phyloP scores from a whole-genome alignment of 768 basidiomycete species.

The Grammothele lineata region DNA sequence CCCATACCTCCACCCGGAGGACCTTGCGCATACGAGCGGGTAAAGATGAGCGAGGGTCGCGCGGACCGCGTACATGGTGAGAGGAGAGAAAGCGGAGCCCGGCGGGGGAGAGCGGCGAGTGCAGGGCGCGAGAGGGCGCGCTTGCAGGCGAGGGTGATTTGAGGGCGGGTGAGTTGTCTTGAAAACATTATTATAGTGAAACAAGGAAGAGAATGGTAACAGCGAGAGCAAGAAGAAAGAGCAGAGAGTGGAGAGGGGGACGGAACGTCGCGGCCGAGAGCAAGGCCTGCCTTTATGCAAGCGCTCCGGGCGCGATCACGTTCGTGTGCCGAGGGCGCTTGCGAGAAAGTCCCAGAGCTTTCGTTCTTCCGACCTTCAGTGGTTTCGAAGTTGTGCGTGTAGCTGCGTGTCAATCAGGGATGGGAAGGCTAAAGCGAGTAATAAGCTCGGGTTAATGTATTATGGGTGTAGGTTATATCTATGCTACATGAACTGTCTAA shows the following conservation, averaged over 20 bases:
- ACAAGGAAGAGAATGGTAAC: background rate
- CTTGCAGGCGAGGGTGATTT: background rate
- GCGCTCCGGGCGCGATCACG: constrained; percentile 9
- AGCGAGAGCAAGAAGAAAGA: background rate
- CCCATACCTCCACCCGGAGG: constrained; percentile 38
- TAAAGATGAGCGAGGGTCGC: background rate
- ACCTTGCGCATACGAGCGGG: constrained; percentile 44
- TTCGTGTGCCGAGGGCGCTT: background rate
- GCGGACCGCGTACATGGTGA: constrained; percentile 3
- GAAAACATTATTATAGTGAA: constrained; percentile 11
- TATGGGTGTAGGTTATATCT: no score
- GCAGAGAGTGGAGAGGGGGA: background rate
- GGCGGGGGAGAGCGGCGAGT: constrained; percentile 9
- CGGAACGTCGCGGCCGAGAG: background rate
- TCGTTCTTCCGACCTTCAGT: no score
- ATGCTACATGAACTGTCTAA: no score
- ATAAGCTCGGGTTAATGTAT: no score
- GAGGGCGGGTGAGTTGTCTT: constrained; percentile 3
- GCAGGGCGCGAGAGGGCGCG: background rate
- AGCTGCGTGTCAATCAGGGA: background rate
- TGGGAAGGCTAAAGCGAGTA: no score
- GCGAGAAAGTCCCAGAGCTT: constrained; percentile 7
- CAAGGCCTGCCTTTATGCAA: background rate
- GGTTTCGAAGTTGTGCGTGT: no score
- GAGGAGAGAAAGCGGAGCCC: constrained; percentile 12